Evolutionary conservation across 345 rosid genomes (phyloP).

Genomic region (Limnanthes douglasii): DNA sequence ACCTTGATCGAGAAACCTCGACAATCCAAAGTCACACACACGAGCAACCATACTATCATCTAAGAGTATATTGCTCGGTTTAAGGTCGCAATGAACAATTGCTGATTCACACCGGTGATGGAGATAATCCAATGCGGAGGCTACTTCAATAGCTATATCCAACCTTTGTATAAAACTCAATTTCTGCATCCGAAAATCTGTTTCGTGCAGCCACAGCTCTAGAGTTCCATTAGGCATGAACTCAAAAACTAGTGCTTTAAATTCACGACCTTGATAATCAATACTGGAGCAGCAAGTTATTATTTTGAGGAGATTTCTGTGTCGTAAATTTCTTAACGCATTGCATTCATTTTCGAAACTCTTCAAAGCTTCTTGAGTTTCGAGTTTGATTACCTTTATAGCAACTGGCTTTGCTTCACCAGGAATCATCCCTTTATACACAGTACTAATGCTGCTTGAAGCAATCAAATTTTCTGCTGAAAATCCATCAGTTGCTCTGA

Average conservation of each 20-base stretch:
- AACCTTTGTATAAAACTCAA: constrained; percentile 19
- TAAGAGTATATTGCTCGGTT: constrained; percentile 14
- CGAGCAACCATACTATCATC: constrained; percentile 7
- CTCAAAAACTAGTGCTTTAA: constrained; percentile 31
- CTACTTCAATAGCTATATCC: constrained; percentile 14
- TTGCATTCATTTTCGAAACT: constrained; percentile 35
- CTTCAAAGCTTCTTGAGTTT: constrained; percentile 19
- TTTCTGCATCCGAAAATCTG: constrained; percentile 3
- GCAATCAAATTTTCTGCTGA: constrained; percentile 13
- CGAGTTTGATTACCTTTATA: constrained; percentile 24
- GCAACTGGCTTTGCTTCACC: constrained; percentile 4
- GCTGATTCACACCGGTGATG: constrained; percentile 7
- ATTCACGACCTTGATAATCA: constrained; percentile 26
- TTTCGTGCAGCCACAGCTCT: constrained; percentile 28
- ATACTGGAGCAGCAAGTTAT: constrained; percentile 35
- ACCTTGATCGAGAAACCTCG: constrained; percentile 6
- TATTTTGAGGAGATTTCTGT: constrained; percentile 34
- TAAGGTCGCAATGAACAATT: constrained; percentile 13
- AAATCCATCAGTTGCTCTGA: constrained; percentile 15
- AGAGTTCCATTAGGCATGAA: constrained; percentile 35
- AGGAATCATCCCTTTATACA: constrained; percentile 10
- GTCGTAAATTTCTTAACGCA: constrained; percentile 22
- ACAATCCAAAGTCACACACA: constrained; percentile 17
- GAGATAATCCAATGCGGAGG: constrained; percentile 11
- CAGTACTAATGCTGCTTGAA: constrained; percentile 14